These are phyloP conservation scores for Sugiyamaella qingdaonensis DNA, from an alignment of 805 yeast species.

Conservation along the genomic window DNA sequence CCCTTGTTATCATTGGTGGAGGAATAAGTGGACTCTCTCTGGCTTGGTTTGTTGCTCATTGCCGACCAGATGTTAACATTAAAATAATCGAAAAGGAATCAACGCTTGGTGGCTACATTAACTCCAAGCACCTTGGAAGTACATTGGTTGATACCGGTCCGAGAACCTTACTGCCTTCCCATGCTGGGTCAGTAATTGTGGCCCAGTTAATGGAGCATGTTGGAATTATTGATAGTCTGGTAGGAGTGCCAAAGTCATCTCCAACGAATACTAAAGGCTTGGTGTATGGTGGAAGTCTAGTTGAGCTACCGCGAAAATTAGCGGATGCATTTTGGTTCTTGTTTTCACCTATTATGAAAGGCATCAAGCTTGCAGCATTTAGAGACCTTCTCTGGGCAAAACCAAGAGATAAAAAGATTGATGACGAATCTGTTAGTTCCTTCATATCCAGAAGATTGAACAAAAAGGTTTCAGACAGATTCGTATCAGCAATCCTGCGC, in stretches of 20 bases:
- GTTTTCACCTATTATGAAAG: constrained; percentile 38
- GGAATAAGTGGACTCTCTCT: constrained; percentile 80
- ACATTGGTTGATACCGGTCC: constrained; percentile 78
- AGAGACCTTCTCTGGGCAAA: constrained; percentile 31
- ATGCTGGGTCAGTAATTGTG: constrained; percentile 53
- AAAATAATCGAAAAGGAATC: constrained; percentile 54
- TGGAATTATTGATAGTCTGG: constrained; percentile 43
- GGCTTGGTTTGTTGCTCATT: constrained; percentile 43
- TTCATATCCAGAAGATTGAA: constrained; percentile 73
- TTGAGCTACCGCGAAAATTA: constrained; percentile 28
- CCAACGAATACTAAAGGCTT: constrained; percentile 71
- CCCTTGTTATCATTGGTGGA: constrained; percentile 75
- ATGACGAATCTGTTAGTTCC: constrained; percentile 69
- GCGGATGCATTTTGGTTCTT: constrained; percentile 21
- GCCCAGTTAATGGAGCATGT: constrained; percentile 36
- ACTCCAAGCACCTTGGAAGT: constrained; percentile 31
- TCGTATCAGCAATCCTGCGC: constrained; percentile 77
- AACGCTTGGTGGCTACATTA: constrained; percentile 78
- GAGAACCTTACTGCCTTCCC: constrained; percentile 77
- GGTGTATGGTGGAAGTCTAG: constrained; percentile 35
- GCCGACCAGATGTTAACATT: constrained; percentile 74
- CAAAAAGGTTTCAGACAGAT: constrained; percentile 43
- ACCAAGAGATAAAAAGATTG: constrained; percentile 16
- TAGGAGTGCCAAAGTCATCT: constrained; percentile 54
- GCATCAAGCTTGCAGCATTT: constrained; percentile 50